Evolutionary conservation across 2,329 filamentous ascomycete species (phyloP).

Genomic region (Elsinoe necatrix): DNA sequence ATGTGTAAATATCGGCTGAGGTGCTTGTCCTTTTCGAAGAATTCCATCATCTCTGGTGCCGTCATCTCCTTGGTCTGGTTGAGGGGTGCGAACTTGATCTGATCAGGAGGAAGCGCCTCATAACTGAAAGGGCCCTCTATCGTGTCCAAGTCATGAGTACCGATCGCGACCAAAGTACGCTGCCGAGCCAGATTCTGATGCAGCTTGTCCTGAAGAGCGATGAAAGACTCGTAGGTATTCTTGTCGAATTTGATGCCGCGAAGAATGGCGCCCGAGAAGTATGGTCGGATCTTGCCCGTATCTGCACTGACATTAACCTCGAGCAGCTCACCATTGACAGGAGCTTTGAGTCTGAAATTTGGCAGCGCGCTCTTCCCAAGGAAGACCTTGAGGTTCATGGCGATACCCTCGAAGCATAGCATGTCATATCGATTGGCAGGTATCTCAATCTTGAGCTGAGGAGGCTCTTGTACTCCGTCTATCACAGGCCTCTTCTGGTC

Average conservation of each 20-base stretch:
- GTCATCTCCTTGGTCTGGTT: slow-evolving; percentile 89
- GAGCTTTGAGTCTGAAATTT: slow-evolving; percentile 67
- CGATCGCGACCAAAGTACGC: slow-evolving; percentile 89
- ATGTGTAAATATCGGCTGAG: slow-evolving; percentile 87
- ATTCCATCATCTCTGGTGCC: slow-evolving; percentile 79
- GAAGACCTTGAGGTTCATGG: slow-evolving; percentile 94
- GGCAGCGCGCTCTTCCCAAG: slow-evolving; percentile 65
- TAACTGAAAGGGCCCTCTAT: slow-evolving; percentile 94
- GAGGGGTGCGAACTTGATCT: slow-evolving; percentile 82
- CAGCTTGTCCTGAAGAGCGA: slow-evolving; percentile 92
- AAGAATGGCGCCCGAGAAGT: slow-evolving; percentile 81
- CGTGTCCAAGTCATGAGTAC: slow-evolving; percentile 92
- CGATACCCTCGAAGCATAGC: slow-evolving; percentile 95
- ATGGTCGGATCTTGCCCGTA: slow-evolving; percentile 72
- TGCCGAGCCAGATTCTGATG: slow-evolving; percentile 93
- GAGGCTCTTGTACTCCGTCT: slow-evolving; percentile 72
- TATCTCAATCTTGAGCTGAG: slow-evolving; percentile 96
- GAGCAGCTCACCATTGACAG: slow-evolving; percentile 64
- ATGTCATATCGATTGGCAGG: slow-evolving; percentile 91
- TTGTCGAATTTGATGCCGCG: slow-evolving; percentile 87
- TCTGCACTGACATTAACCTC: slow-evolving; percentile 70
- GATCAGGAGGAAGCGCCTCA: slow-evolving; percentile 80
- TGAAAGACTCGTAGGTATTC: slow-evolving; percentile 93
- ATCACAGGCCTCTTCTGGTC: slow-evolving; percentile 63
- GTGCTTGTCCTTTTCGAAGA: slow-evolving; percentile 91